Percentiles rank a stretch among this genome's conserved stretches.
Conservation (phyloP, 1,284 basidiomycete species). For the Boletellus deceptivus region DNA sequence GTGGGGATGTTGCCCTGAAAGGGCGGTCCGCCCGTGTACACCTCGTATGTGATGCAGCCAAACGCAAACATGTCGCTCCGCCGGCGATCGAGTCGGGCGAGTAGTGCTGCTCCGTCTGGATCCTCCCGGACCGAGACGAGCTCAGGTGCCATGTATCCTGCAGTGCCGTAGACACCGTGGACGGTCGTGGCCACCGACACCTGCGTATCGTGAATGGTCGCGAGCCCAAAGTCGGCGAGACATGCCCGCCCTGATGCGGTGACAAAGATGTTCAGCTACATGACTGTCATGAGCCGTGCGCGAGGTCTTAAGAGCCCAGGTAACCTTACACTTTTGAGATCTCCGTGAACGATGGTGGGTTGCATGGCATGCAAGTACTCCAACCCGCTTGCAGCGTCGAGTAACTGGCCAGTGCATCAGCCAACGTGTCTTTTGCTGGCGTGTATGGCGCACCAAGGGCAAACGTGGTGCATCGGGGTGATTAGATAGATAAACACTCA, state of each 20-base stretch:
- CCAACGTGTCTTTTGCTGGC: background rate
- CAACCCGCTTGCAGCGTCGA: conserved; percentile 40
- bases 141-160: conserved; percentile 29
- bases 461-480: conserved; percentile 33
- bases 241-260: conserved; percentile 25
- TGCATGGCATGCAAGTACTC: conserved; percentile 40
- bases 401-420: conserved; percentile 28
- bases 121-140: conserved; percentile 15
- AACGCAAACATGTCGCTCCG: conserved; percentile 32
- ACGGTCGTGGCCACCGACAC: conserved; percentile 15
- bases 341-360: conserved; percentile 45
- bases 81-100: conserved; percentile 21
- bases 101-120: conserved; percentile 10
- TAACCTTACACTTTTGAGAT: conserved; percentile 40
- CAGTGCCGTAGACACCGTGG: conserved; percentile 20
- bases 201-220: conserved; percentile 18
- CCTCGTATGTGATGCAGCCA: conserved; percentile 31
- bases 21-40: conserved; percentile 20
- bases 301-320: background rate
- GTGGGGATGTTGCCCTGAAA: conserved; percentile 15
- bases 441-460: conserved; percentile 31
- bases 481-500: conserved; percentile 36
- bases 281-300: conserved; percentile 1
- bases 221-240: conserved; percentile 31
- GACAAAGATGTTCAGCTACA: conserved; percentile 27